Evolutionary conservation across 192 early-diverging fungal genomes (phyloP).

Genomic region (Linnemannia hyalina): DNA sequence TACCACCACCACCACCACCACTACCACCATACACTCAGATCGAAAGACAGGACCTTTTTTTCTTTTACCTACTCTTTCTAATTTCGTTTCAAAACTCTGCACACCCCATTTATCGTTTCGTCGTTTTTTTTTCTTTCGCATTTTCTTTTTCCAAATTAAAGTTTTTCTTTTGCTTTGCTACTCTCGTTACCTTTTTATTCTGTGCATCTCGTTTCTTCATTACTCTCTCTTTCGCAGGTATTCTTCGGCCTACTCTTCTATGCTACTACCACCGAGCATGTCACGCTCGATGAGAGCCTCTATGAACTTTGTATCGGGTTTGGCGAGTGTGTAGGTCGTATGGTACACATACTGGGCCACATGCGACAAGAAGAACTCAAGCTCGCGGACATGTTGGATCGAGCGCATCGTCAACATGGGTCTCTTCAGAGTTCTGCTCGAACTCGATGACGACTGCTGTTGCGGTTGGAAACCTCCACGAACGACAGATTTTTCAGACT

Average conservation of each 20-base stretch:
- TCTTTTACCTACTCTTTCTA: not conserved
- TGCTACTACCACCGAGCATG: slow-evolving; percentile 60
- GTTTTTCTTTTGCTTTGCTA: not conserved
- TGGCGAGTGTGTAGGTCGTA: slow-evolving; percentile 74
- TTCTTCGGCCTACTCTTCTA: slow-evolving; percentile 17
- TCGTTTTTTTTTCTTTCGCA: slow-evolving; percentile 2
- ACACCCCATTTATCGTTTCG: not conserved
- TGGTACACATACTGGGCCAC: slow-evolving; percentile 83
- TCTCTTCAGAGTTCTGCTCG: slow-evolving; percentile 61
- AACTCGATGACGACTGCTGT: slow-evolving; percentile 9
- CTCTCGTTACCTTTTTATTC: not conserved
- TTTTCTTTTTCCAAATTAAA: not conserved
- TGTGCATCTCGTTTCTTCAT: not conserved
- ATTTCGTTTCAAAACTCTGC: not conserved
- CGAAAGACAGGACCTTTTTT: not conserved
- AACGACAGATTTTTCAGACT: slow-evolving; percentile 2
- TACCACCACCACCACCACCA: not conserved
- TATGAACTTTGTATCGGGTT: slow-evolving; percentile 83
- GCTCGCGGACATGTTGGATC: slow-evolving; percentile 76
- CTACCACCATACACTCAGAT: not conserved
- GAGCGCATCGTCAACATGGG: slow-evolving; percentile 82
- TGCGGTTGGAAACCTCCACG: not conserved
- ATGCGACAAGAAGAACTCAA: slow-evolving; percentile 84
- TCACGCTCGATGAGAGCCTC: slow-evolving; percentile 78
- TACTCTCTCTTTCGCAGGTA: not conserved